Percentiles rank a stretch among this genome's conserved stretches.
Conservation (phyloP, 1,284 basidiomycete species). For the Cutaneotrichosporon spelunceum region DNA sequence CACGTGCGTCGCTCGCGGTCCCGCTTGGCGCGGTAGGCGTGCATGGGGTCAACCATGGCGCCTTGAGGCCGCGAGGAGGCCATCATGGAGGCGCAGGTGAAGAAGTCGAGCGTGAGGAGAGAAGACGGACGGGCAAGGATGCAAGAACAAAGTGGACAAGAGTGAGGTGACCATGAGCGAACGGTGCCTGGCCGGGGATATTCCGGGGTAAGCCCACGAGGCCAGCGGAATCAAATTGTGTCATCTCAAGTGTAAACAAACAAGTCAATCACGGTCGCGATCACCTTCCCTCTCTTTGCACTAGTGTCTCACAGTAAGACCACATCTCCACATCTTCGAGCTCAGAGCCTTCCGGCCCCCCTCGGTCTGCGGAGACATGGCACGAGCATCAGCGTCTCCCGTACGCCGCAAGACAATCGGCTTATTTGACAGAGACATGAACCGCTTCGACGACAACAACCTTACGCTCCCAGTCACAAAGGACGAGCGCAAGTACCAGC, state of each 20-base stretch:
- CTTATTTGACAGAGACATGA: conserved; percentile 32
- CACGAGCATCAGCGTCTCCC: conserved; percentile 16
- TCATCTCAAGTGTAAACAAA: conserved; percentile 12
- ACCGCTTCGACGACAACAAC: conserved; percentile 26
- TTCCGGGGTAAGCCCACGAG: background rate
- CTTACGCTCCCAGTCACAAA: conserved; percentile 27
- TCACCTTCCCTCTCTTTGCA: background rate
- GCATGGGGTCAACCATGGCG: conserved; percentile 59
- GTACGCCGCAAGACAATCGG: conserved; percentile 33
- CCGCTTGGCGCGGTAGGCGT: conserved; percentile 72
- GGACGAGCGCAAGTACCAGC: conserved; percentile 22
- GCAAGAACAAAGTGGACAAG: background rate
- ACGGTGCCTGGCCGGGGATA: conserved; percentile 1
- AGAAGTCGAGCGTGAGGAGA: background rate
- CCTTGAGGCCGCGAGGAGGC: conserved; percentile 20
- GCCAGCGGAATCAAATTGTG: conserved; percentile 9
- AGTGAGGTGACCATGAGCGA: background rate
- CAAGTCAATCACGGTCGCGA: conserved; percentile 10
- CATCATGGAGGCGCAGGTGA: conserved; percentile 11
- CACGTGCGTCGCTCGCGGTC: conserved; percentile 61
- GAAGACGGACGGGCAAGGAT: background rate
- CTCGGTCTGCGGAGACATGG: background rate
- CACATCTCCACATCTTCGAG: background rate
- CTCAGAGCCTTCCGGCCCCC: background rate
- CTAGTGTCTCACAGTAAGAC: background rate